Conservation (phyloP, 2,329 filamentous ascomycete genomes). For the Cladosporium phlei region DNA sequence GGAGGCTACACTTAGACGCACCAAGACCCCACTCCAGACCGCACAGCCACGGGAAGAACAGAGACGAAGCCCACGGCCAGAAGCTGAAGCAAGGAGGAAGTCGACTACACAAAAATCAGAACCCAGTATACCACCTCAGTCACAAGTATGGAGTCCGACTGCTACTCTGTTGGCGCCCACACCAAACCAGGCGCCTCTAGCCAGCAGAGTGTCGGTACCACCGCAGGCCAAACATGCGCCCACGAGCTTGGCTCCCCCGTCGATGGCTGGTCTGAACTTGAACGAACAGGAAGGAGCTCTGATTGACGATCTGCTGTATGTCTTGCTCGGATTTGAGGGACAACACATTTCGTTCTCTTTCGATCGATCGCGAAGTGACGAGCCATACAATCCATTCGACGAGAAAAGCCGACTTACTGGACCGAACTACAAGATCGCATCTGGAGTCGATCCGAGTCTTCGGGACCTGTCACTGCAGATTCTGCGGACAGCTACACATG, state of each 20-base stretch:
- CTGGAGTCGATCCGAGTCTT: conserved; percentile 84
- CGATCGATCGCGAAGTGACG: conserved; percentile 28
- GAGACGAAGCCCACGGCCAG: conserved; percentile 10
- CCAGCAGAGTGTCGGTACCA: conserved; percentile 60
- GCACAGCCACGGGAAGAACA: conserved; percentile 4
- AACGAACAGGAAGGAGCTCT: conserved; percentile 82
- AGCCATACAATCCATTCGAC: conserved; percentile 73
- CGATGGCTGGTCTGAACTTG: conserved; percentile 66
- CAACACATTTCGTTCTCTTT: conserved; percentile 81
- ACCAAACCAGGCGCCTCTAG: conserved; percentile 60
- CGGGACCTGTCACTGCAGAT: conserved; percentile 83
- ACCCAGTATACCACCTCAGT: conserved; percentile 5
- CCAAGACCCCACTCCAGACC: conserved; percentile 5
- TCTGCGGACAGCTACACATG: conserved; percentile 91
- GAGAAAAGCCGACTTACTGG: conserved; percentile 85
- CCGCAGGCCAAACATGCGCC: conserved; percentile 64
- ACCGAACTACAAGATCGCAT: conserved; percentile 71
- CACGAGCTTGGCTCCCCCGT: conserved; percentile 59
- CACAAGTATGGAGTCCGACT: conserved; percentile 66
- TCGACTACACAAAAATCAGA: not conserved
- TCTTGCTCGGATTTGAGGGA: conserved; percentile 98
- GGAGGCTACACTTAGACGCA: conserved; percentile 11
- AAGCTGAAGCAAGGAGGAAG: not conserved
- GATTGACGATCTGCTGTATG: conserved; percentile 84
- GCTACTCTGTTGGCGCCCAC: conserved; percentile 68